Percentiles rank a stretch among this genome's conserved stretches.
phyloP scores from a whole-genome alignment of 78 protist genomes.

The Dictyostelium capitatum region DNA sequence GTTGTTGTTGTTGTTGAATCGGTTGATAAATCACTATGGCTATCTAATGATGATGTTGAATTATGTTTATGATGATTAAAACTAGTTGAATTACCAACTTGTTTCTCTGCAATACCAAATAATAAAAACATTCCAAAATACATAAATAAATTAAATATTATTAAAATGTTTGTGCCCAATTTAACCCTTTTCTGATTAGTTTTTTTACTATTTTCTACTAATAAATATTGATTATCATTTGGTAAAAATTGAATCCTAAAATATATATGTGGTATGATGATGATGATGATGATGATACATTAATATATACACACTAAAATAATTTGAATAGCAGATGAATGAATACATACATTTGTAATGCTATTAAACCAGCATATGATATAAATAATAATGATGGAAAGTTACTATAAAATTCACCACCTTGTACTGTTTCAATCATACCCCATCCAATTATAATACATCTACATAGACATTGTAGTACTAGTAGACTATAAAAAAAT shows the following conservation, averaged over 20 bases:
- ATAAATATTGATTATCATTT: slow-evolving; percentile 25
- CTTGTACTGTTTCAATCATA: background rate
- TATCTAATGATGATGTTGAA: background rate
- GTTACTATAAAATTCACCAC: slow-evolving; percentile 40
- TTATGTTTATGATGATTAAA: slow-evolving; percentile 4
- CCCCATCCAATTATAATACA: slow-evolving; percentile 27
- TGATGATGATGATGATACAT: no score
- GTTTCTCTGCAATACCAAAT: slow-evolving; percentile 34
- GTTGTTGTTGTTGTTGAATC: background rate
- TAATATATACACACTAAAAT: no score
- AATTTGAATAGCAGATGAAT: no score
- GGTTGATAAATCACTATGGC: background rate
- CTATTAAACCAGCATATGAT: slow-evolving; percentile 34
- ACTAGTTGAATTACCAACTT: slow-evolving; percentile 18
- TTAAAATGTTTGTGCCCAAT: slow-evolving; percentile 33
- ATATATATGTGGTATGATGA: background rate
- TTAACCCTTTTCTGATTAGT: background rate
- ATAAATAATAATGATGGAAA: slow-evolving; percentile 44
- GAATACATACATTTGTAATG: slow-evolving; percentile 38
- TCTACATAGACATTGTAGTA: slow-evolving; percentile 34
- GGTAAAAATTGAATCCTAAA: slow-evolving; percentile 41
- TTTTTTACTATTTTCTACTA: background rate
- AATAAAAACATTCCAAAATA: slow-evolving; percentile 38
- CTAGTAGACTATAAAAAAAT: slow-evolving; percentile 34
- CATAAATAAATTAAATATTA: slow-evolving; percentile 13